A percentile compares a stretch with the other conserved stretches of the same genome.
Conservation (phyloP, 1,284 basidiomycete species). For the Xanthoconium separans region DNA sequence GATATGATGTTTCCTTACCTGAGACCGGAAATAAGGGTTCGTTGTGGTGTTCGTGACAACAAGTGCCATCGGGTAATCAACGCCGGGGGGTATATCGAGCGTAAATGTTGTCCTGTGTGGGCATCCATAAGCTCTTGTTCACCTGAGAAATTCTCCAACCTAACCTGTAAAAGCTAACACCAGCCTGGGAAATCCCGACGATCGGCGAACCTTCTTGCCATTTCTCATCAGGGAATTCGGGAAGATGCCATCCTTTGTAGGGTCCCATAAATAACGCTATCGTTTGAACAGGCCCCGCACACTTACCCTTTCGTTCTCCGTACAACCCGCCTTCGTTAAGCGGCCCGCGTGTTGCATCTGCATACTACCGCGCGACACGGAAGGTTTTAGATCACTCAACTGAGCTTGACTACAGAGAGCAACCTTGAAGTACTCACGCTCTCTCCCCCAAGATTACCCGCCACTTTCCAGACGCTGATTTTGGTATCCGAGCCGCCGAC, state of each 20-base stretch:
- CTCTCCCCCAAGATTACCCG: constrained; percentile 50
- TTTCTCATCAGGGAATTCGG: constrained; percentile 44
- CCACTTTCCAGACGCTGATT: constrained; percentile 43
- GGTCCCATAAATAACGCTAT: constrained; percentile 1
- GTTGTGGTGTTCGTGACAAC: constrained; percentile 36
- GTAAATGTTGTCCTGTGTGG: constrained; percentile 42
- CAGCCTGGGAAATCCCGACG: constrained; percentile 37
- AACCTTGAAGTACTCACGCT: constrained; percentile 27
- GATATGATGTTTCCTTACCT: constrained; percentile 15
- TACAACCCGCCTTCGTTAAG: constrained; percentile 50
- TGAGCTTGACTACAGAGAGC: background rate
- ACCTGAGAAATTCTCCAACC: background rate
- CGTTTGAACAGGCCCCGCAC: background rate
- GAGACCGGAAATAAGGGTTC: constrained; percentile 41
- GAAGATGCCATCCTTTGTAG: constrained; percentile 46
- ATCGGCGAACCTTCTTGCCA: constrained; percentile 45
- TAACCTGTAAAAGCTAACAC: constrained; percentile 42
- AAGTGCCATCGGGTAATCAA: constrained; percentile 51
- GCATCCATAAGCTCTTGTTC: constrained; percentile 1
- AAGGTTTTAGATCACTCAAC: background rate
- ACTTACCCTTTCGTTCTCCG: constrained; percentile 44
- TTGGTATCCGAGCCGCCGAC: constrained; percentile 36
- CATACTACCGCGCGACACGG: constrained; percentile 14
- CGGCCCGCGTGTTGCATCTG: constrained; percentile 43
- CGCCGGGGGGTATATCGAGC: constrained; percentile 40